phyloP scores from a whole-genome alignment of 202 grass and related monocot genomes.

The Panicum virgatum region DNA sequence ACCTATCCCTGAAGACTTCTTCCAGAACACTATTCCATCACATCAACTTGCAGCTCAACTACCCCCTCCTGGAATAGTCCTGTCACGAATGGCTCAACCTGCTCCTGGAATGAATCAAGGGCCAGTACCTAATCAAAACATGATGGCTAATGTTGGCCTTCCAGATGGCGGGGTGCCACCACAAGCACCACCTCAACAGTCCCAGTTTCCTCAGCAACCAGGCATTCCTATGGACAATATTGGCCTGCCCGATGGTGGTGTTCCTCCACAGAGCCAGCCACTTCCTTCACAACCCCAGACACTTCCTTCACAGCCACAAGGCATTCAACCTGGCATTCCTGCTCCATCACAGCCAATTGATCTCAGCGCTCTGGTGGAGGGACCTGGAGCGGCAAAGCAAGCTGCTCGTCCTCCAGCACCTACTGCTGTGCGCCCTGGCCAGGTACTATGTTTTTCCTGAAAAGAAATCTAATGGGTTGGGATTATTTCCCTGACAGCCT shows the following conservation, averaged over 20 bases:
- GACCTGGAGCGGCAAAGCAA: constrained; percentile 53
- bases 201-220: constrained; percentile 61
- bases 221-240: constrained; percentile 58
- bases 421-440: constrained; percentile 87
- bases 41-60: constrained; percentile 73
- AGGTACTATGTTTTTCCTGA: constrained; percentile 52
- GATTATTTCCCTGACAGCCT: constrained; percentile 27
- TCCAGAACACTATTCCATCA: constrained; percentile 94
- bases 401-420: constrained; percentile 64
- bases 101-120: constrained; percentile 38
- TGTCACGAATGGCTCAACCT: constrained; percentile 73
- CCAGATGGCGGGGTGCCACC: constrained; percentile 91
- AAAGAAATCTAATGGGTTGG: not conserved
- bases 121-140: constrained; percentile 57
- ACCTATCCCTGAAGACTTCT: constrained; percentile 96
- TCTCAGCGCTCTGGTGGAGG: constrained; percentile 85
- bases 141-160: constrained; percentile 74
- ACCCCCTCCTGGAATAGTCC: constrained; percentile 64
- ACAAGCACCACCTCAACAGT: constrained; percentile 54
- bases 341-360: constrained; percentile 77
- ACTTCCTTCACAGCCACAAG: constrained; percentile 52
- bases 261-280: constrained; percentile 72
- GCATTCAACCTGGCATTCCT: constrained; percentile 51
- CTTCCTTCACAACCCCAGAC: constrained; percentile 50
- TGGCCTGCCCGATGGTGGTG: constrained; percentile 73